These are phyloP conservation scores for Tylopilus sp. DNA, from an alignment of 768 basidiomycete genomes.

Conservation along the genomic window DNA sequence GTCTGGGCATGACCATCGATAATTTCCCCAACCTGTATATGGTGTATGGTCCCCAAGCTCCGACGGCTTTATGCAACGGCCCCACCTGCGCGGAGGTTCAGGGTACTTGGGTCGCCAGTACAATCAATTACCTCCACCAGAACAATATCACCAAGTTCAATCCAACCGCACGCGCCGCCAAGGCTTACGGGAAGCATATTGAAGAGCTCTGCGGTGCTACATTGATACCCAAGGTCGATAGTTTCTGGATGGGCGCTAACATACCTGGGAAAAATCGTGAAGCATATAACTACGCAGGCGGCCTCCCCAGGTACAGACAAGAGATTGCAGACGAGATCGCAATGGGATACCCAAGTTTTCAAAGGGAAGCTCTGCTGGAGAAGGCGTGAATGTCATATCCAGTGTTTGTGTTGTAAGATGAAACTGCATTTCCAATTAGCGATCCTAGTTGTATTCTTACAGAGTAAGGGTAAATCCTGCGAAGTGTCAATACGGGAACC, in stretches of 20 bases:
- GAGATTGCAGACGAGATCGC: slow-evolving; percentile 8
- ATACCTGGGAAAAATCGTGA: slow-evolving; percentile 5
- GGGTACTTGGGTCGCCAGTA: slow-evolving; percentile 1
- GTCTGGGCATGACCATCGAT: slow-evolving; percentile 2
- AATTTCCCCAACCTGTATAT: slow-evolving; percentile 10
- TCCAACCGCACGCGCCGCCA: background rate
- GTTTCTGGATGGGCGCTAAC: slow-evolving; percentile 11
- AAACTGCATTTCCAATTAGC: background rate
- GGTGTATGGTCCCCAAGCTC: slow-evolving; percentile 6
- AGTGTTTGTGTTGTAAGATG: no score
- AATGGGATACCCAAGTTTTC: slow-evolving; percentile 8
- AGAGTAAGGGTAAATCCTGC: background rate
- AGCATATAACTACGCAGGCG: slow-evolving; percentile 6
- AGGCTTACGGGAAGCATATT: background rate
- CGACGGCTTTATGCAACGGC: slow-evolving; percentile 8
- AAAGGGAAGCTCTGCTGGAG: slow-evolving; percentile 1
- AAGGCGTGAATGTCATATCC: no score
- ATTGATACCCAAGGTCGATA: slow-evolving; percentile 4
- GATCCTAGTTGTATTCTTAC: background rate
- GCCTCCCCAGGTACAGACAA: slow-evolving; percentile 7
- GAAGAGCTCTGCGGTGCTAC: background rate
- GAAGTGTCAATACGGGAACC: background rate
- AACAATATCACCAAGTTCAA: slow-evolving; percentile 8
- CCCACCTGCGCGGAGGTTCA: slow-evolving; percentile 3
- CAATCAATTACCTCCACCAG: background rate